A percentile compares a stretch with the other conserved stretches of the same genome.
Conservation (phyloP, 345 rosid species). For the Garcia nutans region DNA sequence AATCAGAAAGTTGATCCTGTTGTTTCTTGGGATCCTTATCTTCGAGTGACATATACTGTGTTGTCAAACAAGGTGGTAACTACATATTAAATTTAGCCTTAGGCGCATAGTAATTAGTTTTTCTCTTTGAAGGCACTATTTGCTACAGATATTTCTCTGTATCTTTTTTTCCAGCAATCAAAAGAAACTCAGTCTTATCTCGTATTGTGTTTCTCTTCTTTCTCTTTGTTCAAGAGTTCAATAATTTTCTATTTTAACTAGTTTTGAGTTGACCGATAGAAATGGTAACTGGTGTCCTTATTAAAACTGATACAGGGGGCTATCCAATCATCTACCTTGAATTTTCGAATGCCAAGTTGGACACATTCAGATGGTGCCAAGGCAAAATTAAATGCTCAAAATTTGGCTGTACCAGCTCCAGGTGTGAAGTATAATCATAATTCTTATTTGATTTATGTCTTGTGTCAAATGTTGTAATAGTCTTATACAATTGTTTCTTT, state of each 20-base stretch:
- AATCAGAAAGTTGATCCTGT: constrained; percentile 66
- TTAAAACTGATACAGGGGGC: constrained; percentile 38
- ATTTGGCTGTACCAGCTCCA: constrained; percentile 52
- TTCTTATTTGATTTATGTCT: background rate
- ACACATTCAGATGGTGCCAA: constrained; percentile 51
- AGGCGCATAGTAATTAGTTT: background rate
- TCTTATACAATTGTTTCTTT: background rate
- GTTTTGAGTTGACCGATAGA: background rate
- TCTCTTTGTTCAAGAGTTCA: background rate
- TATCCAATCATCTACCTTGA: constrained; percentile 52
- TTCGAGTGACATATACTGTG: constrained; percentile 49
- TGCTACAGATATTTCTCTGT: background rate
- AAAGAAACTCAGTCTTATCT: background rate
- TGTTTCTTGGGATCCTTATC: constrained; percentile 64
- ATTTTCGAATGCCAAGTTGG: constrained; percentile 79
- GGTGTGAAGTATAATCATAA: constrained; percentile 39
- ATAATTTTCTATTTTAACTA: background rate
- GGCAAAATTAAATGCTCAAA: constrained; percentile 56
- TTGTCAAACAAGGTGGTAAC: constrained; percentile 45
- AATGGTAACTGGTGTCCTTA: background rate
- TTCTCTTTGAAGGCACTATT: background rate
- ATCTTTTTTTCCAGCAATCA: background rate
- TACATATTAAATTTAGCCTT: background rate
- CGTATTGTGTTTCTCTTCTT: background rate
- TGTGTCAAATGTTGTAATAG: background rate